phyloP scores from a whole-genome alignment of 192 early-diverging fungal species.

The Rhizoclosmatium globosum region DNA sequence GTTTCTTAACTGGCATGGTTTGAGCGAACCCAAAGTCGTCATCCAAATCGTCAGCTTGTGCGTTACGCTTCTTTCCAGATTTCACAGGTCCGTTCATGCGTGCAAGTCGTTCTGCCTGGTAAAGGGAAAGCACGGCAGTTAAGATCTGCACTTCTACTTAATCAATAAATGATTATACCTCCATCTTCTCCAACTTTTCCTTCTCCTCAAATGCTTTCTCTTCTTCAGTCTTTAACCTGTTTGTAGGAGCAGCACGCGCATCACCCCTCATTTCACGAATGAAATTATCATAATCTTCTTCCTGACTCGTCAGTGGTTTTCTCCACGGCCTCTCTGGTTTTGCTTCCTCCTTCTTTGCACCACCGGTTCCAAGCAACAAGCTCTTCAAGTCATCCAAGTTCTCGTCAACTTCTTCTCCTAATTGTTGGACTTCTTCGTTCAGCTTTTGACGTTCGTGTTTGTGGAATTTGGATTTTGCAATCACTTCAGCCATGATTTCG shows the following conservation, averaged over 20 bases:
- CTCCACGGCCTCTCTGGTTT: conserved; percentile 37
- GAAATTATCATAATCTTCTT: conserved; percentile 83
- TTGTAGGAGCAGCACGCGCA: conserved; percentile 83
- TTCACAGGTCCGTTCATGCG: conserved; percentile 81
- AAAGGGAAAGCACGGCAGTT: background rate
- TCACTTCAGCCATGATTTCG: conserved; percentile 98
- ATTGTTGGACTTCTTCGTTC: conserved; percentile 85
- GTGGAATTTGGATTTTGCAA: conserved; percentile 96
- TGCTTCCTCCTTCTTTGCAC: conserved; percentile 28
- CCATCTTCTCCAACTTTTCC: conserved; percentile 85
- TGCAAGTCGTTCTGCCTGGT: conserved; percentile 60
- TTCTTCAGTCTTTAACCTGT: conserved; percentile 94
- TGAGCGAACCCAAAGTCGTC: conserved; percentile 35
- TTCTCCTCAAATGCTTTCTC: conserved; percentile 88
- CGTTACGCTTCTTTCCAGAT: conserved; percentile 48
- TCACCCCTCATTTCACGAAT: conserved; percentile 87
- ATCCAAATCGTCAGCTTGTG: conserved; percentile 64
- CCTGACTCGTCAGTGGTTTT: conserved; percentile 44
- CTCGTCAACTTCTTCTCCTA: conserved; percentile 85
- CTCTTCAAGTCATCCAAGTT: conserved; percentile 85
- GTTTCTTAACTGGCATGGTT: background rate
- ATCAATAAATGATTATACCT: conserved; percentile 53
- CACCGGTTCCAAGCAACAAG: conserved; percentile 62
- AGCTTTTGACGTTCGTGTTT: conserved; percentile 90
- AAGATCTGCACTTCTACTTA: background rate